Evolutionary conservation across 495 filamentous ascomycete genomes (phyloP).

Genomic region (Talaromyces adpressus): DNA sequence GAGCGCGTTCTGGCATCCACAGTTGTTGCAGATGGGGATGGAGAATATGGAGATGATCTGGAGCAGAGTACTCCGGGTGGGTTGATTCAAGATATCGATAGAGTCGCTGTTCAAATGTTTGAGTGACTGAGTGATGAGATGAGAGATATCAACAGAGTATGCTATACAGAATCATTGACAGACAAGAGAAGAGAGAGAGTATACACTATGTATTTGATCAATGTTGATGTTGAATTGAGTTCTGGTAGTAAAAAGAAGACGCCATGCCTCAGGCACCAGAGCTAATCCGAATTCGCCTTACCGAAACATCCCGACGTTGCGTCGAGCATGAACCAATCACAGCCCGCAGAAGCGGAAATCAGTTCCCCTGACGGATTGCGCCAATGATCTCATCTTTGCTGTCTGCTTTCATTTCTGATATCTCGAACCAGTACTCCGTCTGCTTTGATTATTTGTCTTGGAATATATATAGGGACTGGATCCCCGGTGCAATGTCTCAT

Average conservation of each 20-base stretch:
- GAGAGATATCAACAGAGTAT: neutral
- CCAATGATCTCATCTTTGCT: neutral
- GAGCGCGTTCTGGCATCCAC: neutral
- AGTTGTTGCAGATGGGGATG: neutral
- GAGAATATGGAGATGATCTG: neutral
- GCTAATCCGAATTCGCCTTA: neutral
- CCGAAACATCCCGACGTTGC: neutral
- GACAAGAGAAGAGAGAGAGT: neutral
- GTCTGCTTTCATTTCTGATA: neutral
- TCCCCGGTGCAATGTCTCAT: neutral
- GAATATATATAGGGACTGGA: neutral
- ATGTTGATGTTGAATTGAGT: no score
- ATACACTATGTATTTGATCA: no score
- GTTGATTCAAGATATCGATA: neutral
- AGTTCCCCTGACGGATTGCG: neutral
- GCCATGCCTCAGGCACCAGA: no score
- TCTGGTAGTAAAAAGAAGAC: no score
- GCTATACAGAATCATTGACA: neutral
- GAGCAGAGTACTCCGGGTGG: neutral
- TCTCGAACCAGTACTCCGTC: neutral
- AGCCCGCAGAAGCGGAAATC: neutral
- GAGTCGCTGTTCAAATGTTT: neutral
- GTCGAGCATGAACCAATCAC: neutral
- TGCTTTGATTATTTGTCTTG: neutral
- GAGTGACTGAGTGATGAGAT: neutral